Evolutionary conservation across 352 stramenopile species (phyloP).

Genomic region (Globisporangium recalcitrans): DNA sequence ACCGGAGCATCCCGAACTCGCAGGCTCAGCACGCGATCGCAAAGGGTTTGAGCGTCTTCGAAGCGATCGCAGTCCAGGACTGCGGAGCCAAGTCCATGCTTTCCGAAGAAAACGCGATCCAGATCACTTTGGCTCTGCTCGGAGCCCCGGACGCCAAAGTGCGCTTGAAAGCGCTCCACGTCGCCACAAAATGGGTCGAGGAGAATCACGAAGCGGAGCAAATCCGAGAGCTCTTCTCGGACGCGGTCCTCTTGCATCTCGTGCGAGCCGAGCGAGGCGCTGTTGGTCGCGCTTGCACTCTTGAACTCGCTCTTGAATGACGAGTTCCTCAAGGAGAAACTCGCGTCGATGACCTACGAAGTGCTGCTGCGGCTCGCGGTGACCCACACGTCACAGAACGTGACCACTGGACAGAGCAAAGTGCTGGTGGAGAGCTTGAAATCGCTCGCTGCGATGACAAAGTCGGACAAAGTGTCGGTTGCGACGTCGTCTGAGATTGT

Average conservation of each 20-base stretch:
- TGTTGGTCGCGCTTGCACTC: slow-evolving; percentile 40
- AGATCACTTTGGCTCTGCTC: slow-evolving; percentile 37
- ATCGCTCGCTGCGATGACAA: slow-evolving; percentile 49
- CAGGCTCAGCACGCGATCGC: slow-evolving; percentile 33
- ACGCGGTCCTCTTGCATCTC: slow-evolving; percentile 36
- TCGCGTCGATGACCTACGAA: slow-evolving; percentile 57
- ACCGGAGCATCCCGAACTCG: slow-evolving; percentile 27
- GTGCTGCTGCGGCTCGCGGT: slow-evolving; percentile 47
- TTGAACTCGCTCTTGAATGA: slow-evolving; percentile 47
- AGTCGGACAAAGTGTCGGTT: slow-evolving; percentile 19
- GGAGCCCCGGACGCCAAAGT: slow-evolving; percentile 32
- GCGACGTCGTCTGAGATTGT: slow-evolving; percentile 34
- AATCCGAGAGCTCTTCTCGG: slow-evolving; percentile 24
- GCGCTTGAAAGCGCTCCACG: slow-evolving; percentile 42
- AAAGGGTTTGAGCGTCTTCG: slow-evolving; percentile 41
- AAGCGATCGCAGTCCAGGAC: slow-evolving; percentile 31
- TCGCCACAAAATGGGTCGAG: slow-evolving; percentile 40
- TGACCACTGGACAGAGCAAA: slow-evolving; percentile 18
- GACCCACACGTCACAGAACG: slow-evolving; percentile 12
- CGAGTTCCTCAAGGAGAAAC: slow-evolving; percentile 44
- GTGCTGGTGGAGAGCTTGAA: slow-evolving; percentile 45
- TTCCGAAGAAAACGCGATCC: slow-evolving; percentile 31
- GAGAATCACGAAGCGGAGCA: slow-evolving; percentile 26
- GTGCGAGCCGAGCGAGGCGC: slow-evolving; percentile 29
- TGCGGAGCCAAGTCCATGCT: slow-evolving; percentile 31